Conservation (phyloP, 192 early-diverging fungal species). For the Gigaspora rosea region DNA sequence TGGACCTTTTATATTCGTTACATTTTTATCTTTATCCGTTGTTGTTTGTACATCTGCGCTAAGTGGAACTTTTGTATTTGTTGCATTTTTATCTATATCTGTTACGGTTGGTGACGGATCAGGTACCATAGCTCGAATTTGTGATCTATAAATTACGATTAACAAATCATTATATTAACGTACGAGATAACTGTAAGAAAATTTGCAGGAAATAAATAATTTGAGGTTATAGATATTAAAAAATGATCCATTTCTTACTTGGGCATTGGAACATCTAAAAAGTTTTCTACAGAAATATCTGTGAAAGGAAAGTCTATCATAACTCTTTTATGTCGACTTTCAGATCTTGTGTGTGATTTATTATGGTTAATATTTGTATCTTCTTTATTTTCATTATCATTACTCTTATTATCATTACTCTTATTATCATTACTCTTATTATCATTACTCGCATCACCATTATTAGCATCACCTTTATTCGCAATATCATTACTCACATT, state of each 20-base stretch:
- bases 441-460: neutral
- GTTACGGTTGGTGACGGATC: neutral
- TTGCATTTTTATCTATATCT: neutral
- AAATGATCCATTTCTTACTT: neutral
- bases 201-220: neutral
- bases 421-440: neutral
- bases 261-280: slow-evolving; percentile 30
- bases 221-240: neutral
- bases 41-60: slow-evolving; percentile 37
- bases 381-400: neutral
- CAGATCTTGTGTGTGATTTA: neutral
- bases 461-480: neutral
- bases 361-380: neutral
- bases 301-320: neutral
- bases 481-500: neutral
- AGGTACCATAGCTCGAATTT: neutral
- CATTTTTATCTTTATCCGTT: neutral
- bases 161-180: neutral
- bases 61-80: slow-evolving; percentile 37
- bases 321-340: neutral
- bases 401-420: neutral
- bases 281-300: slow-evolving; percentile 11
- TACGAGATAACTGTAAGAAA: neutral
- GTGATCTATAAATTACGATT: neutral
- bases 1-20: slow-evolving; percentile 37